These are phyloP conservation scores for Metschnikowia similis DNA, from an alignment of 805 yeast species.

Conservation along the genomic window DNA sequence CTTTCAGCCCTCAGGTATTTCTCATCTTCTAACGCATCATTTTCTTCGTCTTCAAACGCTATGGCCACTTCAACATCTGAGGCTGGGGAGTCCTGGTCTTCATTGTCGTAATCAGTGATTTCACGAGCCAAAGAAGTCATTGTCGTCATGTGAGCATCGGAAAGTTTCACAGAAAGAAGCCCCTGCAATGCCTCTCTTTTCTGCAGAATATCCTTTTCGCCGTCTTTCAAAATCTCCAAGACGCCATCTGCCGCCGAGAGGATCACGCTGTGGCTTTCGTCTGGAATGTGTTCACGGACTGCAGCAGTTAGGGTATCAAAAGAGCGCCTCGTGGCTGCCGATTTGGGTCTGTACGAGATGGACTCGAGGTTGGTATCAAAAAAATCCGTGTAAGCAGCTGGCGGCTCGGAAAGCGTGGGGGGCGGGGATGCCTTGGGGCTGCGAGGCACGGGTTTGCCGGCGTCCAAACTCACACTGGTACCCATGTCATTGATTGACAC, in stretches of 20 bases:
- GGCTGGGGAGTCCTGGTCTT: conserved; percentile 7
- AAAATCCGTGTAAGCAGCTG: neutral
- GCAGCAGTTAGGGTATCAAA: conserved; percentile 59
- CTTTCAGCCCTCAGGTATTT: conserved; percentile 27
- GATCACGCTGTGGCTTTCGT: conserved; percentile 70
- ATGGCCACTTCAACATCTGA: conserved; percentile 22
- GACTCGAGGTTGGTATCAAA: conserved; percentile 34
- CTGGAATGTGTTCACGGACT: conserved; percentile 57
- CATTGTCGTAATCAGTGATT: conserved; percentile 49
- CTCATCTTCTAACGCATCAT: conserved; percentile 6
- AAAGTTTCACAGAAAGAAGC: conserved; percentile 37
- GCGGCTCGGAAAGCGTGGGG: neutral
- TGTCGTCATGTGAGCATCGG: conserved; percentile 44
- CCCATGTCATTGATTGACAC: conserved; percentile 74
- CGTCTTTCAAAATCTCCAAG: conserved; percentile 51
- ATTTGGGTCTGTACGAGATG: conserved; percentile 60
- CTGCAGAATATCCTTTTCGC: conserved; percentile 35
- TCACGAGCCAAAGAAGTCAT: conserved; percentile 40
- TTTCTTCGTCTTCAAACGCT: conserved; percentile 20
- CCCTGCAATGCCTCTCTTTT: conserved; percentile 50
- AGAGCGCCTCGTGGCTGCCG: conserved; percentile 44
- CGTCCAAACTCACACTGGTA: conserved; percentile 29
- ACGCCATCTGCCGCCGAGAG: conserved; percentile 68
- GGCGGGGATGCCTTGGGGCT: neutral
- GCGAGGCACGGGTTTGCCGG: conserved; percentile 9